Evolutionary conservation across 768 basidiomycete genomes (phyloP), one percentile per base, ranked within the genome.

Genomic region (Lactifluus subvellereus): DNA sequence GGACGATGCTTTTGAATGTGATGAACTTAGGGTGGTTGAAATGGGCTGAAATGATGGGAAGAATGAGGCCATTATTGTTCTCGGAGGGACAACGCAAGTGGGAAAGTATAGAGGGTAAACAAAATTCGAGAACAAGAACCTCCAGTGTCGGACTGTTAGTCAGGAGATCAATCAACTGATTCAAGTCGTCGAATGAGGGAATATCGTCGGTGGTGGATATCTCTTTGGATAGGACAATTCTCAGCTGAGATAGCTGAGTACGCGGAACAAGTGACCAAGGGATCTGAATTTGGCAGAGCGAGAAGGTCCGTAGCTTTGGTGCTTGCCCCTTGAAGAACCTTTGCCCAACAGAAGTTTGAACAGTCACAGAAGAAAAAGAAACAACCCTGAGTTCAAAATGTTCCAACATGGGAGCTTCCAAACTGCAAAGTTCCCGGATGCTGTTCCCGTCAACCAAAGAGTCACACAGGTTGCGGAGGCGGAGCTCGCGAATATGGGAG

Each of bases 401-500:
- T 20, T 58, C 57, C 45, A 63, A 13, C 1, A 4, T 32, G 3
- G 62, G 62, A 20, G 62, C 62, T 22, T 40, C 57, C 13, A 10
- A n/a, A 16, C 6, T 7, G 27, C 43, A 54, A 13, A 58, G 38
- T 10, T 54, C 30, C 14, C 9, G 27, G 6, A 49, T 2, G 50
- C 3, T 30, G 18, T 33, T 16, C 9, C 5, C 6, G n/a, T 54
- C 30, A 13, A 0, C 0, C n/a, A 4, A 2, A 6, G 7, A 13
- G 22, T 22, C 51, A 54, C n/a, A 43, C 6, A 22, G 22, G 22
- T 22, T 8, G 18, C 22, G 35, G 43, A 62, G 56, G 9, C 62
- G 45, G n/a, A 63, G 52, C 35, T 48, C 35, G 51, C 62, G 57
- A 16, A 35, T 63, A 22, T 58, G 57, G n/a, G 51, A 30, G 37